A percentile compares a stretch with the other conserved stretches of the same genome.
These are phyloP conservation scores for Brachypodium distachyon DNA, from an alignment of 202 grass and related monocot genomes.

Conservation along the genomic window DNA sequence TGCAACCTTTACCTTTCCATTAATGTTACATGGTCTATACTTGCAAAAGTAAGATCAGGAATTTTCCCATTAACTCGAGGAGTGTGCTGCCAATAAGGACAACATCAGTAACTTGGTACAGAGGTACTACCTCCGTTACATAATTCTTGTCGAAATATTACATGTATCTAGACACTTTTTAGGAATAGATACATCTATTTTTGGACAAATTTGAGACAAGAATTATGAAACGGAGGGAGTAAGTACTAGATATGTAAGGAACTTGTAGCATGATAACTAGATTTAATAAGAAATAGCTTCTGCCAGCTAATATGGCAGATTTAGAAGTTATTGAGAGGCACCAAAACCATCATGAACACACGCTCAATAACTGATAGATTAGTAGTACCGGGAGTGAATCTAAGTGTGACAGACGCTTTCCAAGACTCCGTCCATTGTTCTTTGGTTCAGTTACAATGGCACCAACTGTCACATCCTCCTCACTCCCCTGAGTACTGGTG, in stretches of 20 bases:
- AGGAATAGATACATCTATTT: too few relatives aligned
- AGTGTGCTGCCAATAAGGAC: conserved; percentile 63
- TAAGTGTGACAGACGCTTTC: conserved; percentile 90
- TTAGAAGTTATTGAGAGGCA: background rate
- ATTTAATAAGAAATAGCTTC: conserved; percentile 1
- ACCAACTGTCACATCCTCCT: conserved; percentile 71
- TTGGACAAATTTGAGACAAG: too few relatives aligned
- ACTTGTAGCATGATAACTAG: background rate
- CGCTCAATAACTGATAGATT: background rate
- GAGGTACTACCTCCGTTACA: too few relatives aligned
- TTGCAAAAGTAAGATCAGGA: conserved; percentile 83
- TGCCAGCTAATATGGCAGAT: background rate
- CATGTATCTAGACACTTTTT: too few relatives aligned
- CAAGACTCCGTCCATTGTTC: conserved; percentile 56
- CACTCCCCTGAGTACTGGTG: conserved; percentile 62
- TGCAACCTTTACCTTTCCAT: conserved; percentile 48
- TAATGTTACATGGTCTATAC: conserved; percentile 80
- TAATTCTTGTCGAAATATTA: too few relatives aligned
- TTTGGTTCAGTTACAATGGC: conserved; percentile 69
- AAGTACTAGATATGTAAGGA: background rate
- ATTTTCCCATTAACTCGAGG: conserved; percentile 98
- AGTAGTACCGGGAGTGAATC: conserved; percentile 86
- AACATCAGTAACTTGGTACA: conserved; percentile 22
- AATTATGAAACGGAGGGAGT: too few relatives aligned
- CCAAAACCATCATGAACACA: background rate